Percentiles rank a stretch among this genome's conserved stretches.
phyloP scores from a whole-genome alignment of 2,329 filamentous ascomycete species.

The Volutella citrinella region DNA sequence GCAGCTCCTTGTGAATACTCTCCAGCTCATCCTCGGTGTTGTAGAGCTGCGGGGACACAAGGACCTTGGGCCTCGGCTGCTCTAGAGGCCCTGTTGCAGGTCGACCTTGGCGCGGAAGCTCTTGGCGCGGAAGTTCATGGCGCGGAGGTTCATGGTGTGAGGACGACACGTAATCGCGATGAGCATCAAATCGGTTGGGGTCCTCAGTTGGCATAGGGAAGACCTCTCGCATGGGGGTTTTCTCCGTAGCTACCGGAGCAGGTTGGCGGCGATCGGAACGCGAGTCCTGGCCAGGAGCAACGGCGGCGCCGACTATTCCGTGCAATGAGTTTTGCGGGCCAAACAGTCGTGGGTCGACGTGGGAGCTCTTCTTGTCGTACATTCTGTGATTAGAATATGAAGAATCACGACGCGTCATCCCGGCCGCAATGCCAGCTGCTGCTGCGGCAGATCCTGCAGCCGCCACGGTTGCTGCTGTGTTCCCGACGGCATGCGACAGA shows the following conservation, averaged over 20 bases:
- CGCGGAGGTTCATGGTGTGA: too few species aligned
- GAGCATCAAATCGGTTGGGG: conserved; percentile 58
- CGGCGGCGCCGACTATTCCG: conserved; percentile 52
- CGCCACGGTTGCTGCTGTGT: conserved; percentile 19
- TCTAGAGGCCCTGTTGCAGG: conserved; percentile 69
- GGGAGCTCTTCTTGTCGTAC: conserved; percentile 40
- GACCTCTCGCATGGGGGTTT: conserved; percentile 54
- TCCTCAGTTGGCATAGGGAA: conserved; percentile 67
- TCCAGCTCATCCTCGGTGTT: conserved; percentile 49
- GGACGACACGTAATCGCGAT: conserved; percentile 46
- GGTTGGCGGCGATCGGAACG: conserved; percentile 23
- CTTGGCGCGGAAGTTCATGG: conserved; percentile 25
- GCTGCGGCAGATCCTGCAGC: conserved; percentile 40
- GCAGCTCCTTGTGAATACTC: too few species aligned
- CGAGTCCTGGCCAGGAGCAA: conserved; percentile 46
- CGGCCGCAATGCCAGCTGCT: conserved; percentile 36
- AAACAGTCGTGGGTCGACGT: conserved; percentile 58
- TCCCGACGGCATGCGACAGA: conserved; percentile 22
- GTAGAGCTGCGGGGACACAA: conserved; percentile 68
- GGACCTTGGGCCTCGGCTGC: conserved; percentile 76
- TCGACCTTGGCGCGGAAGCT: conserved; percentile 40
- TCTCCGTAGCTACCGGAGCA: conserved; percentile 16
- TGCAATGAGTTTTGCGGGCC: conserved; percentile 60
- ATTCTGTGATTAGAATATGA: conserved; percentile 22
- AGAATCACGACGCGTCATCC: too few species aligned